phyloP scores from a whole-genome alignment of 768 basidiomycete species.

The Clitopilus passeckerianus region DNA sequence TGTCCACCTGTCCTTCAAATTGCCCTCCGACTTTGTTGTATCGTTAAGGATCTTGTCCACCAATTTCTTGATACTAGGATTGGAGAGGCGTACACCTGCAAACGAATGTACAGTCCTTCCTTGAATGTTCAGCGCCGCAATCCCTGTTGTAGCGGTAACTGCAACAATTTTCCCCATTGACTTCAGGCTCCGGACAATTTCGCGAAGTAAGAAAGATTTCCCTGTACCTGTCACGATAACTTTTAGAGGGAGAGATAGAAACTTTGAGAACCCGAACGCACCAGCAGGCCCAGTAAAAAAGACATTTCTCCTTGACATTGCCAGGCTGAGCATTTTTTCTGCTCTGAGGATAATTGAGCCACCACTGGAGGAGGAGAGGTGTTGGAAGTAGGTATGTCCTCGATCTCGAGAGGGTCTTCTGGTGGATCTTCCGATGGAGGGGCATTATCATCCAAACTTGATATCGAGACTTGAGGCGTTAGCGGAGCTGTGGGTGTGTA shows the following conservation, averaged over 20 bases:
- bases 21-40: constrained; percentile 28
- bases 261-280: constrained; percentile 15
- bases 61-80: constrained; percentile 46
- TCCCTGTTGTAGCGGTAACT: constrained; percentile 77
- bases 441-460: no score
- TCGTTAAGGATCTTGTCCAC: constrained; percentile 42
- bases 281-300: constrained; percentile 90
- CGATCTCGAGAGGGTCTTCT: no score
- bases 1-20: constrained; percentile 51
- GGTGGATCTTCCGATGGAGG: no score
- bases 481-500: no score
- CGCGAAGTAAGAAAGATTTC: constrained; percentile 76
- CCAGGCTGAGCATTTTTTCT: constrained; percentile 40
- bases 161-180: constrained; percentile 35
- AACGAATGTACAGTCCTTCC: constrained; percentile 79
- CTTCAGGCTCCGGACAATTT: constrained; percentile 54
- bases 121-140: constrained; percentile 79
- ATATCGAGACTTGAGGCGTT: no score
- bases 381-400: no score
- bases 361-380: no score
- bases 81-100: constrained; percentile 77
- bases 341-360: constrained; percentile 25
- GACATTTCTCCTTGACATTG: constrained; percentile 58
- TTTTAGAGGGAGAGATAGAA: background rate
- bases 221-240: constrained; percentile 53